Evolutionary conservation across 2,329 filamentous ascomycete genomes (phyloP).

Genomic region (Cercospora sp.): DNA sequence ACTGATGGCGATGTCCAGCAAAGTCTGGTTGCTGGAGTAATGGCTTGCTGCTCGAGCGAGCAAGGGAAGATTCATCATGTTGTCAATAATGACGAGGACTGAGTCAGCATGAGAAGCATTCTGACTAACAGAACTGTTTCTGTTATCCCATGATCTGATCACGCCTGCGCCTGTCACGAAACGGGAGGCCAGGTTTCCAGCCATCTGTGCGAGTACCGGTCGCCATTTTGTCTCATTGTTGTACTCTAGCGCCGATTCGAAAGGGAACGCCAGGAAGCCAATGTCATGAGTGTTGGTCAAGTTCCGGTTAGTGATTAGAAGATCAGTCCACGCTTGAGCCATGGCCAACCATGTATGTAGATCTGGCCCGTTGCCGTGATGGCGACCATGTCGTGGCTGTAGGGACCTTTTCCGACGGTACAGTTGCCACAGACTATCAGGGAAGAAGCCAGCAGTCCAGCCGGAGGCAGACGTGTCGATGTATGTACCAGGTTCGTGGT

Average conservation of each 20-base stretch:
- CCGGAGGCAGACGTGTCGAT: conserved; percentile 18
- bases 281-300: conserved; percentile 25
- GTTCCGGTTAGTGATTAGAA: conserved; percentile 21
- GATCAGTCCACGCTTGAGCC: conserved; percentile 23
- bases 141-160: conserved; percentile 24
- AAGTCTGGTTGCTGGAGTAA: conserved; percentile 21
- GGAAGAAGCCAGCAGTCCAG: conserved; percentile 26
- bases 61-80: conserved; percentile 28
- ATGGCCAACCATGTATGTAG: conserved; percentile 19
- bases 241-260: conserved; percentile 22
- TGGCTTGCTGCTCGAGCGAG: conserved; percentile 17
- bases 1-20: conserved; percentile 18
- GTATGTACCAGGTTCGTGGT: conserved; percentile 16
- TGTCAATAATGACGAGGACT: conserved; percentile 27
- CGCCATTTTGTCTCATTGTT: conserved; percentile 18
- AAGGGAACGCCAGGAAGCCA: conserved; percentile 24
- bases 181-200: conserved; percentile 21
- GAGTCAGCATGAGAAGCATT: conserved; percentile 22
- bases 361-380: neutral
- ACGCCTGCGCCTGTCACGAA: conserved; percentile 22
- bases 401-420: conserved; percentile 15
- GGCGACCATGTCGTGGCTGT: neutral
- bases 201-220: conserved; percentile 21
- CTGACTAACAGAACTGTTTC: conserved; percentile 13
- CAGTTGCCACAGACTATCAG: conserved; percentile 24